A percentile compares a stretch with the other conserved stretches of the same genome.
Evolutionary conservation across 345 rosid genomes (phyloP).

Genomic region (Luvunga scandens): DNA sequence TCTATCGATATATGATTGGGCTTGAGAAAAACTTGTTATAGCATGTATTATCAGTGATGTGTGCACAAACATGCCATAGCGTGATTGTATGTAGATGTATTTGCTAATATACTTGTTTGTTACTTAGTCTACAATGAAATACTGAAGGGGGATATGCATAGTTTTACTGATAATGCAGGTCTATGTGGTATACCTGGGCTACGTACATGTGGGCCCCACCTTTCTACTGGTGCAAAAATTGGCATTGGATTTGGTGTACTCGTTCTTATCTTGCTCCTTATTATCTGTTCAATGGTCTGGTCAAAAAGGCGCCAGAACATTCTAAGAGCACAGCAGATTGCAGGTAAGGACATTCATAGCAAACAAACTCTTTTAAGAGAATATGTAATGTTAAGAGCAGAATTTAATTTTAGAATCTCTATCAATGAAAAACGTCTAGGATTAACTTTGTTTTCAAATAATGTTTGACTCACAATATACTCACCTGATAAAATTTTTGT

Average conservation of each 20-base stretch:
- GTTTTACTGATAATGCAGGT: conserved; percentile 93
- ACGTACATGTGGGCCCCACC: conserved; percentile 72
- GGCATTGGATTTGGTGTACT: conserved; percentile 72
- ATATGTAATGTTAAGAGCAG: neutral
- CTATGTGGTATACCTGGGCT: conserved; percentile 98
- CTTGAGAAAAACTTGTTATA: neutral
- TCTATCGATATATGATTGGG: neutral
- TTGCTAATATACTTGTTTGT: neutral
- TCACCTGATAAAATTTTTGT: neutral
- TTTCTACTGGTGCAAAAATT: conserved; percentile 74
- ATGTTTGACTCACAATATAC: neutral
- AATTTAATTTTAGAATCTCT: neutral
- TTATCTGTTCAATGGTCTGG: conserved; percentile 61
- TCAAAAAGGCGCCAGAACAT: conserved; percentile 93
- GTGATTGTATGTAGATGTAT: neutral
- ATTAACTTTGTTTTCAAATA: neutral
- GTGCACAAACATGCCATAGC: neutral
- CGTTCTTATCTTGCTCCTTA: conserved; percentile 50
- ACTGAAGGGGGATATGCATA: conserved; percentile 34
- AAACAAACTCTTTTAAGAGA: neutral
- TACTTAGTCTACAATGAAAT: neutral
- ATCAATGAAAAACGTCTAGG: neutral
- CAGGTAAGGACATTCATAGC: conserved; percentile 47
- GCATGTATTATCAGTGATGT: neutral
- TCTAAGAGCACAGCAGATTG: conserved; percentile 77